Evolutionary conservation across 495 filamentous ascomycete genomes (phyloP), one percentile per base, ranked within the genome.

Genomic region (Hypoxylon rickii): DNA sequence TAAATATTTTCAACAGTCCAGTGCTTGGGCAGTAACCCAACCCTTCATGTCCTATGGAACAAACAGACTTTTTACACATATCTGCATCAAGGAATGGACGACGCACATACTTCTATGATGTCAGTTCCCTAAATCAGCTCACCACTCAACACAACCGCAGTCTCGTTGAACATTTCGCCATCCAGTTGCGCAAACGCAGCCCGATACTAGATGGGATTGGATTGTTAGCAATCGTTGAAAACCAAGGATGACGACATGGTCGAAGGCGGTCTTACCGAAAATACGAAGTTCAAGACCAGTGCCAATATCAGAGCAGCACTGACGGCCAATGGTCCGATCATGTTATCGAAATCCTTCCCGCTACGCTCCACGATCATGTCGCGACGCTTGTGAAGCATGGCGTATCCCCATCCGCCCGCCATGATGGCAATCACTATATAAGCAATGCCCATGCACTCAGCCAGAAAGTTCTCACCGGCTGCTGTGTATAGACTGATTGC

Each of bases 291-390:
- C 64, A 96, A 67, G 39, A 88, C 78, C 58, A 98, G 72, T 43
- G 91, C 91, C 34, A 89, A 66, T 31, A 87, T 83, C 62, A 98
- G 68, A 17, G 92, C 89, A 24, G 87, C 70, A 66, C 89, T 92
- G 37, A 97, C 85, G 1, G 95, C 81, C 44, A 96, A 65, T 16
- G 95, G 94, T 2, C 94, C 94, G 42, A 89, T 58, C 55, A 87
- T 73, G 61, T 89, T 94, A 70, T 98, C 93, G 70, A 98, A 90
- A 64, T 97, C 94, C 68, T 85, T 89, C 15, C 91, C 92, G 71
- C 90, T 96, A 47, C 93, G 76, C 63, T 87, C 79, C 34, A 84
- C 68, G 69, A 98, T 97, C 76, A 97, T 86, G 8, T 78, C 79
- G 18, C 86, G 81, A 24, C 94, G 80, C 67, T 74, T 81, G 56